Evolutionary conservation across 108 stramenopile genomes (phyloP).

Genomic region (Craspedostauros australis): DNA sequence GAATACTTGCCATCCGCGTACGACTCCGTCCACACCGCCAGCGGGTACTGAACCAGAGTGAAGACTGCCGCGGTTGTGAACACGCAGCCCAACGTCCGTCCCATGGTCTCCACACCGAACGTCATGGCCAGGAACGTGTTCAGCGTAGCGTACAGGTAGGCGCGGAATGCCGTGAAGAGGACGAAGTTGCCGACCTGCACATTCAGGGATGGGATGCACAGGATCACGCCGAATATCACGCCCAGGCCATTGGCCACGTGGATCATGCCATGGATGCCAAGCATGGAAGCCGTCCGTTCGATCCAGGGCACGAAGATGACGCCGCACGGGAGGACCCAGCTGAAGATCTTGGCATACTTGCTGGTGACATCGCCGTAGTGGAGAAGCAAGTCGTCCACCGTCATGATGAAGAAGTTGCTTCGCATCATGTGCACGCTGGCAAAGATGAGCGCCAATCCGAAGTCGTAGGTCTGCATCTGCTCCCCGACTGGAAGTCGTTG

Average conservation of each 20-base stretch:
- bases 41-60: constrained; percentile 6
- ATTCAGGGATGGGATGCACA: constrained; percentile 1
- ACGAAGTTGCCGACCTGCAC: constrained; percentile 4
- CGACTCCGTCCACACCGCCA: constrained; percentile 3
- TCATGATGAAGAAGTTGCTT: constrained; percentile 13
- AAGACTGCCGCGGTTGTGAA: constrained; percentile 6
- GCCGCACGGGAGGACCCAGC: constrained; percentile 10
- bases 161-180: constrained; percentile 9
- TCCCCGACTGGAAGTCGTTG: neutral
- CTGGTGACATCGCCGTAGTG: neutral
- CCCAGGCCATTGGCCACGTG: constrained; percentile 10
- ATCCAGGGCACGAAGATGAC: constrained; percentile 14
- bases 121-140: constrained; percentile 2
- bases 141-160: constrained; percentile 10
- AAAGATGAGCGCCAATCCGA: constrained; percentile 4
- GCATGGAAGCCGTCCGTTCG: constrained; percentile 3
- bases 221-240: constrained; percentile 5
- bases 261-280: constrained; percentile 4
- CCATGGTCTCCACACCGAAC: constrained; percentile 16
- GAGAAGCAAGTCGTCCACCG: constrained; percentile 8
- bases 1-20: constrained; percentile 2
- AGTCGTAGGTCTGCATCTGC: constrained; percentile 6
- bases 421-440: constrained; percentile 6
- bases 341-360: constrained; percentile 10
- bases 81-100: constrained; percentile 8